Percentiles rank a stretch among this genome's conserved stretches.
phyloP scores from a whole-genome alignment of 169 alveolate species.

The Plasmodium chabaudi region DNA sequence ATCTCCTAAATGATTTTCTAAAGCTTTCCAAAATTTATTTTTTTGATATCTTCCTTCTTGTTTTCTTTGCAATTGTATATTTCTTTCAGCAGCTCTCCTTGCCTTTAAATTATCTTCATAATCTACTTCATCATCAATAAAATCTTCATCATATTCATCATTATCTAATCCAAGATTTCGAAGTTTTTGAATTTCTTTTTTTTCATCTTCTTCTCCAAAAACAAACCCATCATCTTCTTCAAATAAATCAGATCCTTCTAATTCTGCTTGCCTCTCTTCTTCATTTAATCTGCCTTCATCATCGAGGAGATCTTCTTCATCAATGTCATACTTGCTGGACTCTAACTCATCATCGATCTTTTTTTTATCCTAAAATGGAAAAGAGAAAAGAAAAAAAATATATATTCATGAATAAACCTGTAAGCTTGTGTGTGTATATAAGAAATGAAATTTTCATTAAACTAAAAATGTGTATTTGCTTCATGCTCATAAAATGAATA shows the following conservation, averaged over 20 bases:
- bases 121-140: constrained; percentile 87
- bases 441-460: neutral
- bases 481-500: too few relatives aligned
- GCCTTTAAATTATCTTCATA: constrained; percentile 89
- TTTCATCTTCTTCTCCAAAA: constrained; percentile 82
- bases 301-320: constrained; percentile 83
- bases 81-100: constrained; percentile 89
- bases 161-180: constrained; percentile 84
- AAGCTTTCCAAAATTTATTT: constrained; percentile 79
- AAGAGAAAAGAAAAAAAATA: neutral
- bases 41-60: constrained; percentile 77
- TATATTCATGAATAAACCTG: neutral
- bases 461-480: too few relatives aligned
- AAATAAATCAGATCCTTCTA: constrained; percentile 86
- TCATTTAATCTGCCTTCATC: constrained; percentile 82
- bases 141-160: constrained; percentile 89
- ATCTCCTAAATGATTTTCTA: constrained; percentile 82
- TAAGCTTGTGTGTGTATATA: neutral
- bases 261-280: constrained; percentile 84
- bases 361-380: constrained; percentile 29
- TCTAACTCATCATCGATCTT: constrained; percentile 77
- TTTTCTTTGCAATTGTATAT: constrained; percentile 78
- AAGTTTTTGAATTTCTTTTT: constrained; percentile 84
- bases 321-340: constrained; percentile 82
- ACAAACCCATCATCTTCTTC: constrained; percentile 86